Base-by-base conservation (phyloP, 176 grass and related monocot species). In the Oryza coarctata region DNA sequence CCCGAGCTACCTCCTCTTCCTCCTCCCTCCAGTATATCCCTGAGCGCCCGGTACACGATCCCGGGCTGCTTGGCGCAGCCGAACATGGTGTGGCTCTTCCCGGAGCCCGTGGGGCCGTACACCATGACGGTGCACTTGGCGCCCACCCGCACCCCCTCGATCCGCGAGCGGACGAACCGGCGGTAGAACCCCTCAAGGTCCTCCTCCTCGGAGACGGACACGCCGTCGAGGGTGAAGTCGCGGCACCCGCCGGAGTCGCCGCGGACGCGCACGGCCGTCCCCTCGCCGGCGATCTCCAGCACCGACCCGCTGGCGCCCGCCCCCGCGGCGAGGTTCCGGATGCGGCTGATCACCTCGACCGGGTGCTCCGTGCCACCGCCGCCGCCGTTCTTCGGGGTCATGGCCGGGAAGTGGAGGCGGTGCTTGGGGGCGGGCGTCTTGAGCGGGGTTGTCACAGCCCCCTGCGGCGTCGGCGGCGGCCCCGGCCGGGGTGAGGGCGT, bases 51-150 rank as follows among this genome's bases (percentile, higher is more conserved):
- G 95, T 98, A 98, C 49, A 98, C 95, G 73, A 98, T 94, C 2
- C 95, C 92, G 3, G 90, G 92, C 73, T 98, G 71, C 78, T 68
- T 93, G 14, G 82, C 29, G 64, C 81, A 93, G 0, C 92, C 95
- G 39, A 94, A 98, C 95, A 98, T 98, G 76, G 95, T 98, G 79
- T 98, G 92, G 73, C 88, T 94, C 84, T 98, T 94, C 6, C 90
- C 90, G 12, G 90, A 87, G 0, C 92, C 90, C 0, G 95, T 98
- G 15, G 92, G 95, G 3, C 95, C 92, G 75, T 98, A 98, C 35
- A 98, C 91, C 95, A 98, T 94, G 71, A 93, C 86, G 43, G 90
- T 98, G 90, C 95, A 98, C 73, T 98, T 98, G 13, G 92, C 90
- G 0, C 95, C 95, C 5, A 93, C 38, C 12, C 95, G 77, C 35